Percentiles rank a stretch among this genome's conserved stretches.
phyloP scores from a whole-genome alignment of 257 asterid species.

The Cinchona pubescens region DNA sequence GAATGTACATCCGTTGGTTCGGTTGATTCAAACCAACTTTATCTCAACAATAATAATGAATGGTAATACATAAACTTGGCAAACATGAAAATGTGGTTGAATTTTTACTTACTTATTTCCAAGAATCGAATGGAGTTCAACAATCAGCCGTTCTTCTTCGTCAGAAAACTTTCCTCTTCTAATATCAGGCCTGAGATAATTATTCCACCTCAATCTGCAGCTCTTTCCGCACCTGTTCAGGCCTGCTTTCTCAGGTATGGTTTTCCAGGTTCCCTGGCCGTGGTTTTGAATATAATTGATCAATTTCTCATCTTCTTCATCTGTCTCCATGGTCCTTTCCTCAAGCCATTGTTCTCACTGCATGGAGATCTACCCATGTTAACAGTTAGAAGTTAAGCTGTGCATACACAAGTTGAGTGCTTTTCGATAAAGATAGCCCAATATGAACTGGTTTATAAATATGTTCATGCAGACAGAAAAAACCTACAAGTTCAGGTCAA shows the following conservation, averaged over 20 bases:
- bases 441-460: neutral
- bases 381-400: too few relatives aligned
- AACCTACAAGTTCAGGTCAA: neutral
- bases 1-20: too few relatives aligned
- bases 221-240: slow-evolving; percentile 49
- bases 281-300: slow-evolving; percentile 21
- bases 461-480: neutral
- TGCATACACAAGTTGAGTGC: too few relatives aligned
- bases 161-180: slow-evolving; percentile 40
- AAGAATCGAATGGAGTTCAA: slow-evolving; percentile 37
- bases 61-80: neutral
- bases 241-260: slow-evolving; percentile 34
- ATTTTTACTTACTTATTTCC: slow-evolving; percentile 37
- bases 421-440: too few relatives aligned
- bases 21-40: too few relatives aligned
- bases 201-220: slow-evolving; percentile 47
- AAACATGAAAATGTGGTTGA: neutral
- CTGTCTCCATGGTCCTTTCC: slow-evolving; percentile 50
- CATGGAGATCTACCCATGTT: slow-evolving; percentile 37
- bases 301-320: slow-evolving; percentile 43
- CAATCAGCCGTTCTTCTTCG: slow-evolving; percentile 37
- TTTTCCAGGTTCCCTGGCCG: slow-evolving; percentile 43
- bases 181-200: slow-evolving; percentile 46
- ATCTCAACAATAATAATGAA: too few relatives aligned
- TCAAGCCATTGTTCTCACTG: slow-evolving; percentile 25